Conservation (phyloP, 805 yeast species). For the Pichia insulana region DNA sequence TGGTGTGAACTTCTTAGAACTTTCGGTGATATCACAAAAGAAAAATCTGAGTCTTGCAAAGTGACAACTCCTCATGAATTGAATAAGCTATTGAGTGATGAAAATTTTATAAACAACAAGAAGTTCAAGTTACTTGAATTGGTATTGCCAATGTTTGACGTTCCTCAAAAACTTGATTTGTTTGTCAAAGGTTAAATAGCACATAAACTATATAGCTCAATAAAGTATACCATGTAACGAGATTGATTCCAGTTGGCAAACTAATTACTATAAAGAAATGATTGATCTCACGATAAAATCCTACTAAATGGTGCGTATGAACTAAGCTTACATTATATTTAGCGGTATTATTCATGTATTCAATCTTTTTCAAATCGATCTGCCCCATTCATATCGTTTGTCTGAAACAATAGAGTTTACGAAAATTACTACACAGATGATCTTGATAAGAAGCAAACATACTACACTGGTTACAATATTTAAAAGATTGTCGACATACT, state of each 20-base stretch:
- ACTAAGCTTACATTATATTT: too few species aligned
- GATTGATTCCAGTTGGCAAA: too few species aligned
- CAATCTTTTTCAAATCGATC: too few species aligned
- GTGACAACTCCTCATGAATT: slow-evolving; percentile 34
- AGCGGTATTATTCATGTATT: too few species aligned
- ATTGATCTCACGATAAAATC: too few species aligned
- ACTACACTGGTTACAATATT: too few species aligned
- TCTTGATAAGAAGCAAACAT: too few species aligned
- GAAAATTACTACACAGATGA: too few species aligned
- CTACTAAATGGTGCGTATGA: too few species aligned
- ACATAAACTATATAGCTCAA: background rate
- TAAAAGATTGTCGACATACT: slow-evolving; percentile 9
- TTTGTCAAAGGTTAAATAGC: background rate
- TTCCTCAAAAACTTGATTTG: slow-evolving; percentile 32
- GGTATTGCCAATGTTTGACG: slow-evolving; percentile 48
- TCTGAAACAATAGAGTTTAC: too few species aligned
- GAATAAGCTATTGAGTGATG: slow-evolving; percentile 25
- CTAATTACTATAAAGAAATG: too few species aligned
- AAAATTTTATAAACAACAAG: slow-evolving; percentile 26
- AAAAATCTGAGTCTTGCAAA: slow-evolving; percentile 24
- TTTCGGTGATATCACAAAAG: slow-evolving; percentile 48
- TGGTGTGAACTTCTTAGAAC: slow-evolving; percentile 62
- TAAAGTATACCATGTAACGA: background rate
- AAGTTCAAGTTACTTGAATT: slow-evolving; percentile 51
- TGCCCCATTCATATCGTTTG: too few species aligned